Base-by-base conservation (phyloP, 2,329 filamentous ascomycete species). In the Trichoderma sp. region DNA sequence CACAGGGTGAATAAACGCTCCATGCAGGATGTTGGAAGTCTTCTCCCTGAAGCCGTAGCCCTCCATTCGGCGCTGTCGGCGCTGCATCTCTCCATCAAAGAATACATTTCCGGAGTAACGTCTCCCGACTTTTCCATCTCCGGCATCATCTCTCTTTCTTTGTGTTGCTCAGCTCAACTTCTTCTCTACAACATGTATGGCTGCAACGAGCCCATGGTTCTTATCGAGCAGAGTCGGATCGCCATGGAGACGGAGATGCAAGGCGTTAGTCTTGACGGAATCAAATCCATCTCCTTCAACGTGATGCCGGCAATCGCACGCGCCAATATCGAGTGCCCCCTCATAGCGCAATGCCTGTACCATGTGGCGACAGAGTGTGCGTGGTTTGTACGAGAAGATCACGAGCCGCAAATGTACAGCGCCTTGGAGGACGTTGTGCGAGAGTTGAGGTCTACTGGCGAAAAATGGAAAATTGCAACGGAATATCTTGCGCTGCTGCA, bases 221-320 rank as follows among this genome's bases (percentile, higher is more conserved):
- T 54, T 12, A 35, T 45, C 3, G 61, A 64, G 48, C 61, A 64
- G 22, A 52, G 48, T 22, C 50, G 61, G n/a, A 54, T 56, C 15
- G 50, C 61, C 37, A 64, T 64, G 61, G 61, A 64, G 17, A 64
- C 61, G n/a, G 50, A 64, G 61, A 54, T 64, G 61, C 61, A 64
- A 17, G 56, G 52, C 3, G 48, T 35, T 2, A 65, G 63, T 5
- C 63, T 65, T 5, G n/a, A 48, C 2, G 52, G 63, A 19, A 65
- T 65, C 27, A 65, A 57, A 35, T 48, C 52, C 5, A 65, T 65
- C n/a, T 54, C 63, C 5, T 57, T 25, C 15, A 48, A 17, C 10
- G 29, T 35, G 3, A 22, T 65, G 9, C 63, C 63, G 5, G 52
- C 27, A 7, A 65, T 65, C 25, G 63, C 63, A 8, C 63, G 63